These are phyloP conservation scores for Exophiala viscosa DNA, from an alignment of 2,329 filamentous ascomycete species.

Conservation along the genomic window DNA sequence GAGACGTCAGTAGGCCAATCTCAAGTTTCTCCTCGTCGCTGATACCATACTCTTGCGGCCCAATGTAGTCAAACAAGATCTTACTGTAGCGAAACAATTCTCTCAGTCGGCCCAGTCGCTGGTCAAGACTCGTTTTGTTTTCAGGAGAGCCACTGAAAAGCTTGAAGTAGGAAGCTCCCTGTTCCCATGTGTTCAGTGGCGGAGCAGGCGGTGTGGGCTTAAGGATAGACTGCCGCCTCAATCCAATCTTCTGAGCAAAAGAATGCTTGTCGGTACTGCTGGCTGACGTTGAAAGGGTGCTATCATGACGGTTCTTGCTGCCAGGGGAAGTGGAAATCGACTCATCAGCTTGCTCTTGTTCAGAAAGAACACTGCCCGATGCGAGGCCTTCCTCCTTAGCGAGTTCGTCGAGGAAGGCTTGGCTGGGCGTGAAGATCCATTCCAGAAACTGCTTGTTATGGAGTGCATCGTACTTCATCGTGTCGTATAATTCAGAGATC, in stretches of 20 bases:
- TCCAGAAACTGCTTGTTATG: conserved; percentile 96
- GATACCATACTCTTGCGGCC: conserved; percentile 96
- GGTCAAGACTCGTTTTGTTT: conserved; percentile 75
- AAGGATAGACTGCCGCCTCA: conserved; percentile 51
- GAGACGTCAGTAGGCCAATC: conserved; percentile 88
- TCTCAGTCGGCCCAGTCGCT: conserved; percentile 78
- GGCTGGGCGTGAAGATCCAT: conserved; percentile 89
- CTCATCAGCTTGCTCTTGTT: conserved; percentile 20
- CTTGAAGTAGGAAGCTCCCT: conserved; percentile 74
- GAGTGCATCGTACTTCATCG: conserved; percentile 98
- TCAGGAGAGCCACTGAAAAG: conserved; percentile 75
- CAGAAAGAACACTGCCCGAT: conserved; percentile 19
- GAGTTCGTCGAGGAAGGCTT: conserved; percentile 44
- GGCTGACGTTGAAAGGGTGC: conserved; percentile 8
- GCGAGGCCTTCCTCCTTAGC: conserved; percentile 23
- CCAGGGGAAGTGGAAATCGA: conserved; percentile 1
- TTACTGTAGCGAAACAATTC: conserved; percentile 93
- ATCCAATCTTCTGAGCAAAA: conserved; percentile 41
- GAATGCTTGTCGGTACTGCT: conserved; percentile 32
- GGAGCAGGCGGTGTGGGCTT: conserved; percentile 41
- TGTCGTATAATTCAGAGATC: conserved; percentile 96
- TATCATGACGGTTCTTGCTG: conserved; percentile 18
- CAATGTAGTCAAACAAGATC: conserved; percentile 96
- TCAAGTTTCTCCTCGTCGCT: conserved; percentile 96
- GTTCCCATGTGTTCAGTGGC: conserved; percentile 56